Percentiles rank a stretch among this genome's conserved stretches.
These are phyloP conservation scores for Trichosporon ovoides DNA, from an alignment of 1,284 basidiomycete genomes.

Conservation along the genomic window DNA sequence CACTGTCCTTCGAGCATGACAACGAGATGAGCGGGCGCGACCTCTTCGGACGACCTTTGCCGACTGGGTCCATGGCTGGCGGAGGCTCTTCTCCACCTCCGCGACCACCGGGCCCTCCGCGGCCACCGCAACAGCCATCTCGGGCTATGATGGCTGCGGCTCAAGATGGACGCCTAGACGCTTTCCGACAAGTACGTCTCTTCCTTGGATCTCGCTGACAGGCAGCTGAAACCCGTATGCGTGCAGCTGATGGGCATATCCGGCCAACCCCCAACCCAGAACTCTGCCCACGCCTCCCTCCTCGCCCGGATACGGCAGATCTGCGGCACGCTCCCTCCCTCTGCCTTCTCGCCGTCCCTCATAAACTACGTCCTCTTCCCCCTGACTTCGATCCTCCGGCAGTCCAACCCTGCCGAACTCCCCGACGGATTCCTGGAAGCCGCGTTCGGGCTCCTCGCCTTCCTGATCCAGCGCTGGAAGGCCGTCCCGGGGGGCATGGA, in stretches of 20 bases:
- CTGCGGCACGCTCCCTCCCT: conserved; percentile 52
- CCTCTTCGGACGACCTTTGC: conserved; percentile 19
- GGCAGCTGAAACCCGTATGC: conserved; percentile 68
- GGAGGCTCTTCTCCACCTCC: neutral
- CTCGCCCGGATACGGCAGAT: conserved; percentile 55
- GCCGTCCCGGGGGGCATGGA: conserved; percentile 56
- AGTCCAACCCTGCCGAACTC: conserved; percentile 58
- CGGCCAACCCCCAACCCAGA: conserved; percentile 55
- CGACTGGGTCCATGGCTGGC: neutral
- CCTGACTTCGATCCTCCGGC: conserved; percentile 70
- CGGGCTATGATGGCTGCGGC: neutral
- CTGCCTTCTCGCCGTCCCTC: conserved; percentile 57
- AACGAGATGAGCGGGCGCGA: conserved; percentile 15
- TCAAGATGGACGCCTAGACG: conserved; percentile 29
- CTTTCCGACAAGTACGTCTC: conserved; percentile 36
- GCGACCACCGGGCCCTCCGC: neutral
- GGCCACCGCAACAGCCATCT: neutral
- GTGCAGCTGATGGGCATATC: conserved; percentile 69
- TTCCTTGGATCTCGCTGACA: neutral
- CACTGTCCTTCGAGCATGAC: neutral
- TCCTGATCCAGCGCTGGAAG: conserved; percentile 73
- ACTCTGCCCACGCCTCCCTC: conserved; percentile 54
- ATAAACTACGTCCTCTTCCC: conserved; percentile 83
- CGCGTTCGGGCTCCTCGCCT: conserved; percentile 59
- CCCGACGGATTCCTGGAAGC: conserved; percentile 75